These are phyloP conservation scores for Fusarium sambucinum DNA, from an alignment of 2,329 filamentous ascomycete genomes.

Conservation along the genomic window DNA sequence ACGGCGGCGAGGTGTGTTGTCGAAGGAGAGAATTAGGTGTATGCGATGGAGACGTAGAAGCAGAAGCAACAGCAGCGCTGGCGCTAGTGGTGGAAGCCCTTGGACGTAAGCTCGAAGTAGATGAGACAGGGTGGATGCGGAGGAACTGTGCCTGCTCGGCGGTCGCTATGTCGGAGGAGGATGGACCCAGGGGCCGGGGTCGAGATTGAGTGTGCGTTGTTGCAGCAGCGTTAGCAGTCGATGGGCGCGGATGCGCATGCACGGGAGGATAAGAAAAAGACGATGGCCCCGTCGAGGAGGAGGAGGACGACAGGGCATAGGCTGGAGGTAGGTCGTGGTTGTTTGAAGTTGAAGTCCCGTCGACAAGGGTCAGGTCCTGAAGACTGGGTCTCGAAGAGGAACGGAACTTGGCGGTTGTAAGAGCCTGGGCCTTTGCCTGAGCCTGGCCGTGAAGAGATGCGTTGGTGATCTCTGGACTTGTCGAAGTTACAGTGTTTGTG, in stretches of 20 bases:
- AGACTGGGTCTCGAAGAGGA: constrained; percentile 44
- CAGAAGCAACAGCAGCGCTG: constrained; percentile 10
- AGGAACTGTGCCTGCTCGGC: constrained; percentile 41
- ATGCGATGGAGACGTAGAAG: constrained; percentile 33
- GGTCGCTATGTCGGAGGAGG: constrained; percentile 40
- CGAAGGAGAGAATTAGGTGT: constrained; percentile 34
- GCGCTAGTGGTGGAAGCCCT: constrained; percentile 43
- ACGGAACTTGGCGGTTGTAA: constrained; percentile 38
- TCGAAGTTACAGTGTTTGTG: constrained; percentile 1
- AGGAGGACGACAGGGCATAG: constrained; percentile 35
- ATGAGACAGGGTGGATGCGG: constrained; percentile 39
- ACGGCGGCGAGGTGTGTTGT: constrained; percentile 35
- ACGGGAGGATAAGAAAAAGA: constrained; percentile 40
- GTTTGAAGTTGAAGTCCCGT: constrained; percentile 26
- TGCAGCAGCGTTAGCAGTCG: constrained; percentile 17
- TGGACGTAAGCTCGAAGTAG: constrained; percentile 42
- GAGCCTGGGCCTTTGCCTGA: constrained; percentile 19
- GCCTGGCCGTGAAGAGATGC: constrained; percentile 16
- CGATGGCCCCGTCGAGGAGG: constrained; percentile 35
- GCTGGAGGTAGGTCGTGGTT: constrained; percentile 32
- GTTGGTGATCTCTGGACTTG: constrained; percentile 16
- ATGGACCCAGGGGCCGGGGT: constrained; percentile 44
- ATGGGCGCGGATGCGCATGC: constrained; percentile 11
- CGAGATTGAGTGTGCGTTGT: constrained; percentile 22
- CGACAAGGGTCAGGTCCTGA: constrained; percentile 37